These are phyloP conservation scores for Knoxia roxburghii DNA, from an alignment of 257 asterid genomes.

Conservation along the genomic window DNA sequence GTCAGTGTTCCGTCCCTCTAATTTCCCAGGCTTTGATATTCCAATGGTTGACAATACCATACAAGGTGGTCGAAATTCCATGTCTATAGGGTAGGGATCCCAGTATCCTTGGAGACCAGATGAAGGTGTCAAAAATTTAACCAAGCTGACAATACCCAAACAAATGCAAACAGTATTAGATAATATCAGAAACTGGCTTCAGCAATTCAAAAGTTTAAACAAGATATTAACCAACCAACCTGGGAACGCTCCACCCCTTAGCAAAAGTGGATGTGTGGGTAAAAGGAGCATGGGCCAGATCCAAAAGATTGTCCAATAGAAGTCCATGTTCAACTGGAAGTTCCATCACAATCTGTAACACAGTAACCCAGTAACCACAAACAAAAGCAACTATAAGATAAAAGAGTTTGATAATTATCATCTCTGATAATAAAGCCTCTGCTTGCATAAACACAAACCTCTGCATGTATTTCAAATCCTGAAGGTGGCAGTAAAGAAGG, in stretches of 20 bases:
- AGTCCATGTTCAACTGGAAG: conserved; percentile 96
- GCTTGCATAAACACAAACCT: conserved; percentile 39
- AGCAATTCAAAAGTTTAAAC: neutral
- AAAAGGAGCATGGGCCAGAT: conserved; percentile 97
- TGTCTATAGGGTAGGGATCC: conserved; percentile 97
- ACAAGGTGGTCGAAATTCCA: conserved; percentile 95
- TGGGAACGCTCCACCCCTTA: conserved; percentile 95
- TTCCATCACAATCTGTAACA: conserved; percentile 77
- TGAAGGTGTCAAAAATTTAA: conserved; percentile 77
- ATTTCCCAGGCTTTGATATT: conserved; percentile 83
- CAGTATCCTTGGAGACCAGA: conserved; percentile 89
- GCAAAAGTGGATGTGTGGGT: conserved; percentile 96
- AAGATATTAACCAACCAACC: too few species aligned
- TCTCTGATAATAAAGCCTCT: neutral
- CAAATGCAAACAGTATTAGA: too few species aligned
- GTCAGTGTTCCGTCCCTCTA: conserved; percentile 71
- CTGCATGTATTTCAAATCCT: conserved; percentile 90
- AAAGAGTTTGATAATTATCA: too few species aligned
- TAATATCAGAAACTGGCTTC: too few species aligned
- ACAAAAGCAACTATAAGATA: too few species aligned
- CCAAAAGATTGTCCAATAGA: conserved; percentile 88
- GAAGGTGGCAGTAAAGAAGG: conserved; percentile 83
- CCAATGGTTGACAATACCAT: conserved; percentile 89
- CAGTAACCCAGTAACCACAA: conserved; percentile 11
- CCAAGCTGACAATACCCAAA: conserved; percentile 57